Evolutionary conservation across 1,284 basidiomycete genomes (phyloP), one percentile per base, ranked within the genome.

Genomic region (Thecaphora thlaspeos): DNA sequence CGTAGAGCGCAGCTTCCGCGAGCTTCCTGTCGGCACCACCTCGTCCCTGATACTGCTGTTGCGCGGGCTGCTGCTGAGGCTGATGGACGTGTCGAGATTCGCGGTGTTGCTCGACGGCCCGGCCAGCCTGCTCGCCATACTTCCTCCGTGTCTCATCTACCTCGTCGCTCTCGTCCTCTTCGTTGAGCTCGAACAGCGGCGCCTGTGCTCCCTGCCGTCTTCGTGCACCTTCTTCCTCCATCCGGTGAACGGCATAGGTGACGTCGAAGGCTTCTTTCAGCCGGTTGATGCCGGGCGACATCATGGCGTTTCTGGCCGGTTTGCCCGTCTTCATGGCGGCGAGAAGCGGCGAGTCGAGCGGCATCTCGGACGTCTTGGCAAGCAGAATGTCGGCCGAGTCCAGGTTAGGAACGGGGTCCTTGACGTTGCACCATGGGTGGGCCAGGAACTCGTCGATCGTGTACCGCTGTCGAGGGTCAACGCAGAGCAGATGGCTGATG

Each of bases 181-280:
- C 93, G 79, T 97, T 96, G 64, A 98, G 83, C 17, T 88, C 89
- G 19, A 83, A 82, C 23, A 97, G 81, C 19, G 60, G 59, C 21
- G 59, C 62, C 45, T 37, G 15, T 37, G 19, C 76, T 85, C 84
- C 55, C 18, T 40, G 80, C 78, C 39, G 84, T 84, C 22, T 86
- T 24, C 66, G 52, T 0, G 89, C 88, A 22, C 91, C 92, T 80
- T 99, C 95, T 79, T 99, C 95, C 77, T 97, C 94, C 91, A 96
- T 96, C 19, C 95, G 87, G 80, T 98, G 95, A 0, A 98, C 94
- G 12, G 95, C 95, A 78, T 98, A 98, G 0, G 95, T 96, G 69
- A 99, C 88, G 77, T 99, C 95, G 78, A 99, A 98, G 2, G 95
- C 94, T 78, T 98, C 95, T 77, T 96, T 97, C 79, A 99, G 86